Conservation (phyloP, 352 stramenopile species). For the Globisporangium cylindrosporum region DNA sequence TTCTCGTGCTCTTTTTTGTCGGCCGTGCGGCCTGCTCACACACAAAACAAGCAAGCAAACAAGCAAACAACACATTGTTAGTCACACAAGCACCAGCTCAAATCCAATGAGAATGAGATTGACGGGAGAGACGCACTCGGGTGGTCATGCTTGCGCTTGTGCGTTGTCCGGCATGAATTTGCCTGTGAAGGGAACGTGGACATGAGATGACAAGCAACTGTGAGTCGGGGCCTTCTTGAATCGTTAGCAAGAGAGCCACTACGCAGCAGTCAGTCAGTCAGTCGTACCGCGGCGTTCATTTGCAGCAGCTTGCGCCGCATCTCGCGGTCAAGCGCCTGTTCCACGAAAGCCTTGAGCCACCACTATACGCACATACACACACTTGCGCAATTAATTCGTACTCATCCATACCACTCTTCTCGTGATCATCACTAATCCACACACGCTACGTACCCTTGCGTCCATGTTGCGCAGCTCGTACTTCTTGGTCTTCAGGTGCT, state of each 20-base stretch:
- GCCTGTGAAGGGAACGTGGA: slow-evolving; percentile 16
- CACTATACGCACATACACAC: slow-evolving; percentile 31
- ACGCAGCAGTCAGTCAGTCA: neutral
- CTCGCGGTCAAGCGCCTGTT: slow-evolving; percentile 70
- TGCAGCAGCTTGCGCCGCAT: slow-evolving; percentile 50
- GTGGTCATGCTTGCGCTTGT: slow-evolving; percentile 74
- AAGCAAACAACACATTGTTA: neutral
- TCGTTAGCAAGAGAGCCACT: neutral
- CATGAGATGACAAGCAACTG: no score
- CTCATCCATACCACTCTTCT: neutral
- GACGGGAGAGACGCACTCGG: slow-evolving; percentile 35
- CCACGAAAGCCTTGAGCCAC: slow-evolving; percentile 70
- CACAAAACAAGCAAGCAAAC: neutral
- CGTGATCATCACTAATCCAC: neutral
- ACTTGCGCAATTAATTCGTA: neutral
- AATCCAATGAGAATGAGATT: neutral
- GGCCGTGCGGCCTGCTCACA: slow-evolving; percentile 43
- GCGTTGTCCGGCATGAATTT: slow-evolving; percentile 44
- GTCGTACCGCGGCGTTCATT: slow-evolving; percentile 31
- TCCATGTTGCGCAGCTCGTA: slow-evolving; percentile 67
- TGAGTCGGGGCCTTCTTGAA: neutral
- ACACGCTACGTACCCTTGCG: slow-evolving; percentile 37
- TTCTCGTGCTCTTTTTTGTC: slow-evolving; percentile 78
- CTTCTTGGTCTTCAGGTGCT: slow-evolving; percentile 51
- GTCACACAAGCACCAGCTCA: no score